These are phyloP conservation scores for Endothia cerciana DNA, from an alignment of 2,329 filamentous ascomycete genomes.

Conservation along the genomic window DNA sequence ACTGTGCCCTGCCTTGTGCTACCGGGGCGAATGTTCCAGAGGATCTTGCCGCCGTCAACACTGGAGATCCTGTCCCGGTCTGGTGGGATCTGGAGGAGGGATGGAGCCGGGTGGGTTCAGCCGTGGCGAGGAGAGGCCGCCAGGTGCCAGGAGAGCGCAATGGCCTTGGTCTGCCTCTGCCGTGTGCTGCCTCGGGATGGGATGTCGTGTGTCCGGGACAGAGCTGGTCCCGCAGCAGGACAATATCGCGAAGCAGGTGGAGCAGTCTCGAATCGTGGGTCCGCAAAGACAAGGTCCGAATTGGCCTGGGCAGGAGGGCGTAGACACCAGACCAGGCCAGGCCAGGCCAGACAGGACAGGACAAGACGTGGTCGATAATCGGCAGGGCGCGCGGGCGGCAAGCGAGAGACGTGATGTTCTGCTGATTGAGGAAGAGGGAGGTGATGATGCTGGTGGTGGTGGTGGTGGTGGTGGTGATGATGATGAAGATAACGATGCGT, in stretches of 20 bases:
- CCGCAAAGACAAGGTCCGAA: slow-evolving; percentile 5
- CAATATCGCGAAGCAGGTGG: slow-evolving; percentile 14
- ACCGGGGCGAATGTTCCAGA: slow-evolving; percentile 11
- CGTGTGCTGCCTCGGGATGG: not conserved
- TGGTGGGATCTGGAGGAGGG: not conserved
- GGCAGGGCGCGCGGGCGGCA: not conserved
- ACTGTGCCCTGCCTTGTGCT: slow-evolving; percentile 9
- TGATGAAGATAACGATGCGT: slow-evolving; percentile 1
- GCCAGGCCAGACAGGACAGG: not conserved
- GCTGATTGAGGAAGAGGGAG: not conserved
- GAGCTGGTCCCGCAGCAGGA: slow-evolving; percentile 13
- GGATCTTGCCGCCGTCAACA: not conserved
- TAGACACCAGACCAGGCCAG: not conserved
- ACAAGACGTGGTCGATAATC: not conserved
- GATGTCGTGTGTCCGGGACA: slow-evolving; percentile 8
- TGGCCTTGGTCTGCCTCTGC: not conserved
- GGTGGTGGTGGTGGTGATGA: not conserved
- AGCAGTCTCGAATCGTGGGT: slow-evolving; percentile 10
- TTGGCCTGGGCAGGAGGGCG: not conserved
- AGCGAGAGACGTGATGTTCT: not conserved
- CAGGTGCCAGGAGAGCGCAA: not conserved
- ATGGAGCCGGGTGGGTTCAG: not conserved
- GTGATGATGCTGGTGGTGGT: not conserved
- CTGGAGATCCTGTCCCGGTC: not conserved
- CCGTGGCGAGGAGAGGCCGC: not conserved